phyloP scores from a whole-genome alignment of 805 yeast genomes.

The Candida nonsorbophila region DNA sequence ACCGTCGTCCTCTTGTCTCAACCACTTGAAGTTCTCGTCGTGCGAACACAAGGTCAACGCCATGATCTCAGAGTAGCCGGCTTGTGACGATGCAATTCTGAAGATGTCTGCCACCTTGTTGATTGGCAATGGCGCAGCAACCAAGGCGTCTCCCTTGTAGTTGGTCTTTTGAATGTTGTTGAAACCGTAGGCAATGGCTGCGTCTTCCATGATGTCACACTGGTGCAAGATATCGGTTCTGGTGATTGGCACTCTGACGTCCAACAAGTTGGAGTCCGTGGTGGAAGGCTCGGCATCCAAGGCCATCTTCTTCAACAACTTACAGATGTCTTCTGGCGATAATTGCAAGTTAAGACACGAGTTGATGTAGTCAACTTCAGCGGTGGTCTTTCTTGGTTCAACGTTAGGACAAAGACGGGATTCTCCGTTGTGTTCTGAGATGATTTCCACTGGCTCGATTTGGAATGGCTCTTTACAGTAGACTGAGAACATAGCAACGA shows the following conservation, averaged over 20 bases:
- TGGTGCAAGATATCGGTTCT: constrained; percentile 95
- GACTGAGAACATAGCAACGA: constrained; percentile 93
- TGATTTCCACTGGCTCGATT: constrained; percentile 84
- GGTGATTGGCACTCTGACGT: constrained; percentile 81
- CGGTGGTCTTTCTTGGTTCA: constrained; percentile 59
- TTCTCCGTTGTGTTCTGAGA: constrained; percentile 75
- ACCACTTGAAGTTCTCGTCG: constrained; percentile 90
- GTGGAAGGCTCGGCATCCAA: constrained; percentile 55
- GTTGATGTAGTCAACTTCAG: constrained; percentile 82
- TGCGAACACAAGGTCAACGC: constrained; percentile 95
- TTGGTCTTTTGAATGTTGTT: constrained; percentile 77
- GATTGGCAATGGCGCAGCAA: constrained; percentile 84
- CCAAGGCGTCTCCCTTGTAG: constrained; percentile 72
- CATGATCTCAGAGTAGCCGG: constrained; percentile 94
- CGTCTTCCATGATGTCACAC: constrained; percentile 98
- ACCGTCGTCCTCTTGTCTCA: constrained; percentile 68
- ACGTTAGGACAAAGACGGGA: constrained; percentile 74
- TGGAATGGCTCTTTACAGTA: constrained; percentile 79
- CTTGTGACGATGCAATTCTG: constrained; percentile 85
- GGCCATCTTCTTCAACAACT: constrained; percentile 76
- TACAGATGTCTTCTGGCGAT: constrained; percentile 59
- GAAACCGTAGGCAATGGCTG: constrained; percentile 94
- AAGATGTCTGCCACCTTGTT: constrained; percentile 88
- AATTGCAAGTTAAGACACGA: constrained; percentile 85
- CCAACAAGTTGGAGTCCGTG: constrained; percentile 44